phyloP scores from a whole-genome alignment of 306 rosid genomes.

The Trichosanthes cucumerina region DNA sequence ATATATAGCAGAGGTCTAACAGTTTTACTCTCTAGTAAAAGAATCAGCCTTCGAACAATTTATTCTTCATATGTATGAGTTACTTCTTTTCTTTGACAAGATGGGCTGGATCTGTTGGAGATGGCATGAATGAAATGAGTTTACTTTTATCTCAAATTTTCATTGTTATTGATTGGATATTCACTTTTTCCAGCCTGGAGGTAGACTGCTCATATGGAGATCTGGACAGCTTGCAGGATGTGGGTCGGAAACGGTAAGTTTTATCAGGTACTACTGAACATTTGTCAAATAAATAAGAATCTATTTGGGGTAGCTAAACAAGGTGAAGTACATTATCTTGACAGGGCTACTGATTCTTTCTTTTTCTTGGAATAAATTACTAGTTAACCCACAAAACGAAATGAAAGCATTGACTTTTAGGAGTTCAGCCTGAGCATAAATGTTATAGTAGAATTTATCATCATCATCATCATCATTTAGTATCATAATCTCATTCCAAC shows the following conservation, averaged over 20 bases:
- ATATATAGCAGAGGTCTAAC: neutral
- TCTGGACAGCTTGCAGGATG: slow-evolving; percentile 21
- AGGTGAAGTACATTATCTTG: neutral
- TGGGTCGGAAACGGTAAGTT: slow-evolving; percentile 18
- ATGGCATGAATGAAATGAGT: neutral
- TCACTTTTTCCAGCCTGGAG: slow-evolving; percentile 33
- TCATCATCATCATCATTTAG: neutral
- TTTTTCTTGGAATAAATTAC: neutral
- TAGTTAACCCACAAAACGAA: neutral
- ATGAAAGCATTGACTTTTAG: neutral
- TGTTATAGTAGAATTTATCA: neutral
- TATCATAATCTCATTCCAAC: neutral
- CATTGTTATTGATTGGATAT: slow-evolving; percentile 6
- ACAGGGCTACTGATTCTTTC: neutral
- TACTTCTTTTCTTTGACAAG: neutral
- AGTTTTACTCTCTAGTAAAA: neutral
- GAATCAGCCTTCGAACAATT: neutral
- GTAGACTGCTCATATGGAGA: slow-evolving; percentile 38
- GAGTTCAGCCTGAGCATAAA: neutral
- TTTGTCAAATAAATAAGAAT: neutral
- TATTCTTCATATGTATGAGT: neutral
- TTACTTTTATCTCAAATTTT: neutral
- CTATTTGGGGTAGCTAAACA: neutral
- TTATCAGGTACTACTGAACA: neutral
- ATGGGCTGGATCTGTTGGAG: neutral